Evolutionary conservation across 305 asterid species (phyloP), one percentile per base, ranked within the genome.

Genomic region (Fraxinus nigra): DNA sequence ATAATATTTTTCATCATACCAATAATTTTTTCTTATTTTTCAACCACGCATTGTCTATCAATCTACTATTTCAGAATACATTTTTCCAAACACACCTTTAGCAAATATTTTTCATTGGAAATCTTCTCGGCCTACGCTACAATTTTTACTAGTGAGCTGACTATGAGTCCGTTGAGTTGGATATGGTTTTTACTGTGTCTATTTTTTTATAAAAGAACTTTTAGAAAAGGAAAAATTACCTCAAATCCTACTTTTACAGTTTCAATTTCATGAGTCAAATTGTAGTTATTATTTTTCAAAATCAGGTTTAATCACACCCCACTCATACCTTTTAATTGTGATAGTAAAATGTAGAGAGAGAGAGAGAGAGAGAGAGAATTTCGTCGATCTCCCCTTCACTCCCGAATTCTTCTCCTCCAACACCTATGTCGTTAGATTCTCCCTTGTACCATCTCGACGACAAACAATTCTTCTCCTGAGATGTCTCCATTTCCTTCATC

Each of bases 391-490:
- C 87, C 22, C 82, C 63, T 51, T 10, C 83, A 74, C 7, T 43
- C 33, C 7, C 4, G 7, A 0, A n/a, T 54, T 54, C 7, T 54
- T 80, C 85, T 56, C 85, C 88, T 11, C 90, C 87, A 35, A 82
- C 87, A 26, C 87, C 89, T 67, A 80, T 85, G 20, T 67, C 87
- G n/a, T 70, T 86, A 79, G 80, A 76, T 85, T 84, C 88, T 76
- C 90, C 4, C 83, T 87, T 3, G 77, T 84, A 2, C 87, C 86
- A 14, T 78, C 79, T 32, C 85, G 5, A 3, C 61, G 1, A 14
- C 2, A 40, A 4, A 10, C 13, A 40, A 40, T 40, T 38, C 51
- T 13, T 14, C 61, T 51, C 22, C 2, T 16, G 2, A 63, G 30
- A 78, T 28, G 2, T 4, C 86, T 0, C 90, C 88, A 3, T 28